These are phyloP conservation scores for Aspergillus glaucus DNA, from an alignment of 2,329 filamentous ascomycete species.

Conservation along the genomic window DNA sequence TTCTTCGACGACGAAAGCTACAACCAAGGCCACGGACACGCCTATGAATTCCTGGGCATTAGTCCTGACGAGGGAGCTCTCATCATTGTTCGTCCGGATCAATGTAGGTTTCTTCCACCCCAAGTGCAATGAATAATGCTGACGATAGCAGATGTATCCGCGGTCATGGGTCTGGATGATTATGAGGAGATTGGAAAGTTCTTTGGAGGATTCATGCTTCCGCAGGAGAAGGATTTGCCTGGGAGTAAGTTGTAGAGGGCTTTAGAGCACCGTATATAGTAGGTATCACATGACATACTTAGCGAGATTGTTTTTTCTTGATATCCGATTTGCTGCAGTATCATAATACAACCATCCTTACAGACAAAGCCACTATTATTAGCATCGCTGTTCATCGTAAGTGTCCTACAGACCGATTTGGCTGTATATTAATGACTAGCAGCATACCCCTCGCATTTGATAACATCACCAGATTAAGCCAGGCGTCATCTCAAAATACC, in stretches of 20 bases:
- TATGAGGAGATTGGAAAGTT: constrained; percentile 28
- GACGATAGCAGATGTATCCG: constrained; percentile 31
- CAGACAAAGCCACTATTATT: too few relatives aligned
- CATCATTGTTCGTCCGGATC: constrained; percentile 55
- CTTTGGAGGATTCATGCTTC: constrained; percentile 28
- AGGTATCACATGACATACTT: too few relatives aligned
- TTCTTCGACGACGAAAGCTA: constrained; percentile 53
- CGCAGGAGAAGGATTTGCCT: constrained; percentile 4
- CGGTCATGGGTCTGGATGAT: constrained; percentile 28
- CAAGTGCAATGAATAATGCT: neutral
- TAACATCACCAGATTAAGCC: too few relatives aligned
- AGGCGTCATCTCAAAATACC: neutral
- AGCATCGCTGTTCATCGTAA: too few relatives aligned
- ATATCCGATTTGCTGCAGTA: too few relatives aligned
- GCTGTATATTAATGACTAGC: too few relatives aligned
- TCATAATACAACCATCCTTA: too few relatives aligned
- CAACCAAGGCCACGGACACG: constrained; percentile 51
- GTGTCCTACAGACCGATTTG: too few relatives aligned
- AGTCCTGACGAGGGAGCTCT: constrained; percentile 41
- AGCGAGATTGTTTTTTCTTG: too few relatives aligned
- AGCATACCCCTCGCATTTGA: too few relatives aligned
- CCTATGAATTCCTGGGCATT: constrained; percentile 53
- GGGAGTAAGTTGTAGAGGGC: too few relatives aligned
- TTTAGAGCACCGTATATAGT: too few relatives aligned
- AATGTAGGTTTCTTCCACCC: constrained; percentile 41